phyloP scores from a whole-genome alignment of 257 asterid species.

The Echites panduratus region DNA sequence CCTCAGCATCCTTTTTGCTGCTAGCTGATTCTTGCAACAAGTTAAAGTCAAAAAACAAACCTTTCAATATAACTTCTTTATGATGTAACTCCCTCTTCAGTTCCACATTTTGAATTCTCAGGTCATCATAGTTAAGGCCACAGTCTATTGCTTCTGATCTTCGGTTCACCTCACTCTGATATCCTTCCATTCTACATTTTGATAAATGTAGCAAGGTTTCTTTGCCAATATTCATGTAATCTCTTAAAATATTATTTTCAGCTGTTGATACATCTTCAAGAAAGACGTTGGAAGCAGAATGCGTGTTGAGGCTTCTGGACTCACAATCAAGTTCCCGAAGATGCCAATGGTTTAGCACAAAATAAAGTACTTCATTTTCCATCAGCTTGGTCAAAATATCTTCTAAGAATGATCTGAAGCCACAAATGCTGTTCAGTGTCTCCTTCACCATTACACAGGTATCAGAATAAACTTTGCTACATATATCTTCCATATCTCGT shows the following conservation, averaged over 20 bases:
- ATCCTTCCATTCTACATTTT: conserved; percentile 23
- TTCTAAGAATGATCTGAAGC: conserved; percentile 47
- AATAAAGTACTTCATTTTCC: conserved; percentile 39
- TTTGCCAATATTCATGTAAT: conserved; percentile 13
- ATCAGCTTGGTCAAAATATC: conserved; percentile 35
- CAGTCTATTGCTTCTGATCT: conserved; percentile 27
- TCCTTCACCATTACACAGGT: conserved; percentile 44
- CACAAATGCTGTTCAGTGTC: conserved; percentile 30
- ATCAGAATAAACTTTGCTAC: conserved; percentile 34
- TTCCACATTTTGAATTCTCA: conserved; percentile 28
- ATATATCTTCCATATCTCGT: conserved; percentile 38
- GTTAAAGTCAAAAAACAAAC: conserved; percentile 78
- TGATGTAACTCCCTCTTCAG: conserved; percentile 60
- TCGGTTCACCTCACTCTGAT: conserved; percentile 17
- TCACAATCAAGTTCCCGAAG: conserved; percentile 28
- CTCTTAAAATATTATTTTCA: conserved; percentile 19
- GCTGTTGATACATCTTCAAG: conserved; percentile 23
- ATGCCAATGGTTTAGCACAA: conserved; percentile 44
- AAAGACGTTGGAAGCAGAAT: conserved; percentile 20
- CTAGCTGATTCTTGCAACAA: conserved; percentile 85
- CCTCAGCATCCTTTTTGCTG: conserved; percentile 58
- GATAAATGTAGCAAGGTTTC: conserved; percentile 18
- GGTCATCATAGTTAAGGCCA: conserved; percentile 28
- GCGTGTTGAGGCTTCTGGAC: conserved; percentile 21
- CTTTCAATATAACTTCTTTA: conserved; percentile 59